A percentile compares a stretch with the other conserved stretches of the same genome.
Conservation (phyloP, 139 green algal genomes). For the Deuterostichococcus epilithicus region DNA sequence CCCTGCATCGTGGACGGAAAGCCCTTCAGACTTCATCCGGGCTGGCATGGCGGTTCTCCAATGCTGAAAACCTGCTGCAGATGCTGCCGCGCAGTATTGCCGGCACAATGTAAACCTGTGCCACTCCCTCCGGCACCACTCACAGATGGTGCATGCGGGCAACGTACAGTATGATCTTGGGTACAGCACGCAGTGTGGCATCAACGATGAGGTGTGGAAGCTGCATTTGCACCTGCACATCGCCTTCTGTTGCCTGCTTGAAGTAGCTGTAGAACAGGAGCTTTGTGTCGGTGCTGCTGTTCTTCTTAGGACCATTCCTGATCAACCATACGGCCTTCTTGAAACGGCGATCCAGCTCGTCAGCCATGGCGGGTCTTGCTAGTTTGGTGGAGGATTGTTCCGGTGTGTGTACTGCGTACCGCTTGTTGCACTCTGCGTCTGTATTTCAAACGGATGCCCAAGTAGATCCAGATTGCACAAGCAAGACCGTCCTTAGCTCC, state of each 20-base stretch:
- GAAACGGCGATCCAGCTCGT: conserved; percentile 37
- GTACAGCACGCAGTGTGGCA: too few relatives aligned
- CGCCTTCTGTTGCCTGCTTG: conserved; percentile 42
- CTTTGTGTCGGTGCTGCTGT: conserved; percentile 49
- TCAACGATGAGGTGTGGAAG: neutral
- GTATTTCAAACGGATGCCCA: too few relatives aligned
- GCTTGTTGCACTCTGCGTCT: too few relatives aligned
- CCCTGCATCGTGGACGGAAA: conserved; percentile 20
- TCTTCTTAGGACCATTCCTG: conserved; percentile 46
- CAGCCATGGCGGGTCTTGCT: conserved; percentile 4
- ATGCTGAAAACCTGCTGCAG: neutral
- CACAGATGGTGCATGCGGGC: too few relatives aligned
- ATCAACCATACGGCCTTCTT: conserved; percentile 68
- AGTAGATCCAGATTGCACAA: too few relatives aligned
- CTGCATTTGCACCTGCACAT: neutral
- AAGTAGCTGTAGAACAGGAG: conserved; percentile 57
- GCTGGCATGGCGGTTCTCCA: neutral
- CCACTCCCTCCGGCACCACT: too few relatives aligned
- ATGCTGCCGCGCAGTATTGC: neutral
- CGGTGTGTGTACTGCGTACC: too few relatives aligned
- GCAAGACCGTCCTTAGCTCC: too few relatives aligned
- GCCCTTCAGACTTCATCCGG: too few relatives aligned
- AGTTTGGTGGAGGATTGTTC: too few relatives aligned
- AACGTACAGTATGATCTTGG: too few relatives aligned
- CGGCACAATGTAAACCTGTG: too few relatives aligned